Evolutionary conservation across 345 rosid genomes (phyloP).

Genomic region (Acer saccharum): DNA sequence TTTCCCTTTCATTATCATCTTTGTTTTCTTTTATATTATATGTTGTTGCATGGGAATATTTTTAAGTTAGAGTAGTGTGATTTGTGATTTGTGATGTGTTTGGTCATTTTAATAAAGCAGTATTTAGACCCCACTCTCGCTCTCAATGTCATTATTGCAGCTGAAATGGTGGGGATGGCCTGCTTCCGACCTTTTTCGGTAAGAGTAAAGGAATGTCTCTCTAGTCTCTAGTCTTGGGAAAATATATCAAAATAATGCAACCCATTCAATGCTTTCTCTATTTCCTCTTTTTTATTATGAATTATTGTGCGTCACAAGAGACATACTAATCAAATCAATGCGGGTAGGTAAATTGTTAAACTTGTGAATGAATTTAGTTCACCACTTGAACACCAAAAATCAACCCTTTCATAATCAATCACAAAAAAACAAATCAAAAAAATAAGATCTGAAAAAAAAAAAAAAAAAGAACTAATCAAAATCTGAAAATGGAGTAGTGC

Average conservation of each 20-base stretch:
- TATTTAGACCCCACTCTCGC: conserved; percentile 34
- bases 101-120: conserved; percentile 23
- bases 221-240: neutral
- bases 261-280: neutral
- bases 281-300: no score
- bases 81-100: conserved; percentile 14
- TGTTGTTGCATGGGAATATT: no score
- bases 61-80: neutral
- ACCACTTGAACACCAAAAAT: no score
- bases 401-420: no score
- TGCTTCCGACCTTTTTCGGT: conserved; percentile 33
- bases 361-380: no score
- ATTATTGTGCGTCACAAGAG: no score
- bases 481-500: no score
- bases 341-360: no score
- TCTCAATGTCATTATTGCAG: conserved; percentile 44
- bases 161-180: conserved; percentile 44
- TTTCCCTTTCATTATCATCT: conserved; percentile 19
- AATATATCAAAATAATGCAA: neutral
- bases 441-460: no score
- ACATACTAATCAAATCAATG: no score
- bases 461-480: no score
- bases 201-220: conserved; percentile 45
- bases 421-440: no score
- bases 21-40: neutral